Evolutionary conservation across 805 yeast genomes (phyloP).

Genomic region (Naumovozyma baii): DNA sequence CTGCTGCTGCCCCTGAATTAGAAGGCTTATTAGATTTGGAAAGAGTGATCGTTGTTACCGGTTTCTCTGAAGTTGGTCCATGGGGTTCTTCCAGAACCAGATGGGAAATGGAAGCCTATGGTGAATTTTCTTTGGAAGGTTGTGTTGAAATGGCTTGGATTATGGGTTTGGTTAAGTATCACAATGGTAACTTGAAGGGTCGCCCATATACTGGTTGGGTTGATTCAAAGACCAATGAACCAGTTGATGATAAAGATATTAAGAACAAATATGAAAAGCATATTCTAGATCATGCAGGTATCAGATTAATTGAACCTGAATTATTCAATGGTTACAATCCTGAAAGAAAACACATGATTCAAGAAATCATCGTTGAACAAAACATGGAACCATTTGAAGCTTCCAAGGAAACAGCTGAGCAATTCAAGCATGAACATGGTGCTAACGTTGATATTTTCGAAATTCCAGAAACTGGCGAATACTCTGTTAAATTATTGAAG

Average conservation of each 20-base stretch:
- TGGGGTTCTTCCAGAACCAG: slow-evolving; percentile 99
- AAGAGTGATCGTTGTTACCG: slow-evolving; percentile 87
- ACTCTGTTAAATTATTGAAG: slow-evolving; percentile 78
- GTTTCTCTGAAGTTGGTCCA: slow-evolving; percentile 97
- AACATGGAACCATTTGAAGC: slow-evolving; percentile 94
- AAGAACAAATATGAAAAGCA: slow-evolving; percentile 84
- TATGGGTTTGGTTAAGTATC: slow-evolving; percentile 95
- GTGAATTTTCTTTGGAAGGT: slow-evolving; percentile 94
- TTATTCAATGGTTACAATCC: slow-evolving; percentile 92
- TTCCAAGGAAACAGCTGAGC: slow-evolving; percentile 89
- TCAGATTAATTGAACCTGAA: slow-evolving; percentile 93
- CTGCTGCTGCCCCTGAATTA: slow-evolving; percentile 54
- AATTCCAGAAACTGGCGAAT: slow-evolving; percentile 83
- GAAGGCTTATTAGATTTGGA: slow-evolving; percentile 90
- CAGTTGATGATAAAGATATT: slow-evolving; percentile 90
- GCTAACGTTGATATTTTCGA: slow-evolving; percentile 88
- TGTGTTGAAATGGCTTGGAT: slow-evolving; percentile 99
- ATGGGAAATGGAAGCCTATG: slow-evolving; percentile 98
- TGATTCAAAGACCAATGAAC: slow-evolving; percentile 84
- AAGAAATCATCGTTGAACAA: slow-evolving; percentile 93
- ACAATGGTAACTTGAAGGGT: slow-evolving; percentile 55
- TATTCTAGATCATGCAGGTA: slow-evolving; percentile 90
- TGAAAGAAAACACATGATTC: slow-evolving; percentile 81
- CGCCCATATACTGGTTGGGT: slow-evolving; percentile 95
- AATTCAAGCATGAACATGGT: slow-evolving; percentile 88